Evolutionary conservation across 352 stramenopile species (phyloP), one percentile per base, ranked within the genome.

Genomic region (Blastocystis sp.): DNA sequence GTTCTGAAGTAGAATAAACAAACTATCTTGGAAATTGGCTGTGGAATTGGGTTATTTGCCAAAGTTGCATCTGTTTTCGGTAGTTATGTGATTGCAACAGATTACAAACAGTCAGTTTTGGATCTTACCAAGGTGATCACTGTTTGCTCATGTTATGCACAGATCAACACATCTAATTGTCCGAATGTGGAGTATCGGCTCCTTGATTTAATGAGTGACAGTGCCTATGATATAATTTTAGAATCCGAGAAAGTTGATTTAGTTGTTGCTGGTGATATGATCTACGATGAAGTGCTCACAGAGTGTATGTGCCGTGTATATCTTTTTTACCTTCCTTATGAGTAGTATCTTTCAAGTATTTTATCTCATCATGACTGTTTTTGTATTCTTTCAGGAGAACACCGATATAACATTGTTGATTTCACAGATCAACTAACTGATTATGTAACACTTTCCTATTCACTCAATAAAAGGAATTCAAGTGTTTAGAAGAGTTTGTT

Each of bases 221-320:
- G 30, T n/a, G 73, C 73, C n/a, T 53, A 54, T 42, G 35, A 58
- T 19, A 33, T 48, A 5, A 9, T 84, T 53, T 54, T n/a, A 24
- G 0, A 17, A 48, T 30, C 48, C 5, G 27, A 62, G 48, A 37
- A 33, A n/a, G 44, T 84, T 5, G 73, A 84, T 84, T 51, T 62
- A 7, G 27, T 84, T 22, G 54, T 84, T 22, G 73, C 73, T 54
- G 51, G n/a, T 3, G 73, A 84, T 64, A 84, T 84, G 51, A 42
- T 84, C 24, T 84, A 66, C 30, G 73, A 84, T 64, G 73, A 84
- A n/a, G 22, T 84, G 7, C 59, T 84, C 44, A 84, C 73, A 42
- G 73, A 84, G 53, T 51, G 13, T 24, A 22, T 79, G 13, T 79
- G 68, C 3, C 44, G 51, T 17, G 68, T 79, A 27, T n/a, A 15